These are phyloP conservation scores for Urochloa ruziziensis DNA, from an alignment of 176 grass and related monocot genomes.

Conservation along the genomic window DNA sequence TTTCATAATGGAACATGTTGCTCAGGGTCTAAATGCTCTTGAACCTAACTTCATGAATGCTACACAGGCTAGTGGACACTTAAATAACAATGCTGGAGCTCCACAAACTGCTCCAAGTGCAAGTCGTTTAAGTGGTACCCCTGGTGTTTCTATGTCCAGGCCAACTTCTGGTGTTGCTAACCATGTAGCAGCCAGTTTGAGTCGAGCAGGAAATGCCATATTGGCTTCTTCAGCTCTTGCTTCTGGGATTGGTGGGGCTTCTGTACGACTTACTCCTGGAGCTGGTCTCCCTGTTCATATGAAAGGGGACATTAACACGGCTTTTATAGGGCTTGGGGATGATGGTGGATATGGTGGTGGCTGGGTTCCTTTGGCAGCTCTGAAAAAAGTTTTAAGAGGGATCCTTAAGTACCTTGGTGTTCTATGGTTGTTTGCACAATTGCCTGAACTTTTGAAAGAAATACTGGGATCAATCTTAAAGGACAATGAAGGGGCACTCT, in stretches of 20 bases:
- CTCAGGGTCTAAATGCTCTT: constrained; percentile 97
- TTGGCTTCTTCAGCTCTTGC: constrained; percentile 73
- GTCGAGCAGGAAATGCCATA: constrained; percentile 68
- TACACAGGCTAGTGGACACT: constrained; percentile 49
- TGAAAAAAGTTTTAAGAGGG: constrained; percentile 95
- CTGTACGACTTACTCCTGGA: constrained; percentile 76
- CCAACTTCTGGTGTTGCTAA: constrained; percentile 62
- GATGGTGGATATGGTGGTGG: constrained; percentile 99
- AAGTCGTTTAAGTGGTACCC: constrained; percentile 49
- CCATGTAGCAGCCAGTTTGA: constrained; percentile 74
- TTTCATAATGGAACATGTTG: constrained; percentile 99
- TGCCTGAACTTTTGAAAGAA: constrained; percentile 98
- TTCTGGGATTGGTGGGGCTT: constrained; percentile 73
- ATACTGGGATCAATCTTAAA: constrained; percentile 98
- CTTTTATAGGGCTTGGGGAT: constrained; percentile 98
- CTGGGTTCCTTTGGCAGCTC: constrained; percentile 95
- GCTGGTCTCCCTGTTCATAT: constrained; percentile 79
- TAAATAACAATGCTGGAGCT: constrained; percentile 50
- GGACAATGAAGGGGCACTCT: constrained; percentile 95
- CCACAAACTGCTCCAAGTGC: constrained; percentile 46
- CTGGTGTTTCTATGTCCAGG: constrained; percentile 58
- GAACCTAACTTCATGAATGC: constrained; percentile 74
- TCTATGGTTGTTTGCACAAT: constrained; percentile 97
- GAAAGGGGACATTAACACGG: constrained; percentile 97
- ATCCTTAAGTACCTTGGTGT: constrained; percentile 99